These are phyloP conservation scores for Plectosphaerella cucumerina DNA, from an alignment of 2,329 filamentous ascomycete genomes.

Conservation along the genomic window DNA sequence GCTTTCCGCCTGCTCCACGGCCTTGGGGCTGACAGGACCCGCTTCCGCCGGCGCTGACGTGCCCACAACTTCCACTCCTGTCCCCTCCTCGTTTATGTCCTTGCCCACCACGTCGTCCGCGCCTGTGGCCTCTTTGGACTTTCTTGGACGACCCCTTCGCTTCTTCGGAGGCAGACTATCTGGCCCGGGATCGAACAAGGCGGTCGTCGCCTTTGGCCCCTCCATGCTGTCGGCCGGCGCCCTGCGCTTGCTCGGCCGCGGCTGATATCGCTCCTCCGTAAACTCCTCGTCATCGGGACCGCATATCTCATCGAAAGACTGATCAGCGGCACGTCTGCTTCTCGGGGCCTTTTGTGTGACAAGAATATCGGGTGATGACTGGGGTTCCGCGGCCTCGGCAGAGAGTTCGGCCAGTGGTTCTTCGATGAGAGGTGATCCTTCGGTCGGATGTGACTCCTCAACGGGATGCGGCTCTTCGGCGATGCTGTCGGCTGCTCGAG, in stretches of 20 bases:
- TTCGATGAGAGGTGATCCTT: not conserved
- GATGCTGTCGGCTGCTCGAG: not conserved
- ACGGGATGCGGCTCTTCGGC: not conserved
- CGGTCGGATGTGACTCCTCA: too few relatives aligned
- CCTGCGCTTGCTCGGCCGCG: constrained; percentile 1
- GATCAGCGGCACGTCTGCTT: not conserved
- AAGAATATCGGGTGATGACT: constrained; percentile 17
- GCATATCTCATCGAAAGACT: not conserved
- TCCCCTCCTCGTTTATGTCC: not conserved
- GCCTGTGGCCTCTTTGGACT: not conserved
- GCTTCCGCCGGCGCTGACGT: not conserved
- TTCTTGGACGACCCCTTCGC: constrained; percentile 14
- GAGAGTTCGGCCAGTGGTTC: not conserved
- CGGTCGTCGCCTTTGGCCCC: not conserved
- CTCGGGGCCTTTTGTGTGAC: constrained; percentile 1
- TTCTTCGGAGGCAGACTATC: constrained; percentile 5
- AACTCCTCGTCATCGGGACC: not conserved
- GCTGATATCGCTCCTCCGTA: not conserved
- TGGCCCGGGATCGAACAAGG: constrained; percentile 5
- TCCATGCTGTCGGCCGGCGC: not conserved
- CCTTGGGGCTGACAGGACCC: constrained; percentile 1
- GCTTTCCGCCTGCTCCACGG: constrained; percentile 9
- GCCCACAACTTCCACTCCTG: not conserved
- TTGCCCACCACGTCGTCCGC: not conserved
- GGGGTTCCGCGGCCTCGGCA: not conserved